A percentile compares a stretch with the other conserved stretches of the same genome.
phyloP scores from a whole-genome alignment of 2,329 filamentous ascomycete species.

The Camillea tinctor region DNA sequence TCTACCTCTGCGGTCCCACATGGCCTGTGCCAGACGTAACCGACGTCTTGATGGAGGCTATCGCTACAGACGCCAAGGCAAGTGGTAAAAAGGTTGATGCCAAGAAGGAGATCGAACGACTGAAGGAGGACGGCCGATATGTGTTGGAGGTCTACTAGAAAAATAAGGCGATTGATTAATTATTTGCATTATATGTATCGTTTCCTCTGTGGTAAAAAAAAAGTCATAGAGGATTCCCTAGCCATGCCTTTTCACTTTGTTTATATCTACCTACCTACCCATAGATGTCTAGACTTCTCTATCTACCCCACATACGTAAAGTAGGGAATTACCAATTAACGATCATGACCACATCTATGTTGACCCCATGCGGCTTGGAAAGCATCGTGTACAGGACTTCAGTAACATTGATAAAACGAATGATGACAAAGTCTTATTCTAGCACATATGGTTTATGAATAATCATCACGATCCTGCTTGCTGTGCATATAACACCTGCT shows the following conservation, averaged over 20 bases:
- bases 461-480: background rate
- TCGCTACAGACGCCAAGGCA: conserved; percentile 69
- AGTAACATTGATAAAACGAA: background rate
- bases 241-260: no score
- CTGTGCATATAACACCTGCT: background rate
- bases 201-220: no score
- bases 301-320: no score
- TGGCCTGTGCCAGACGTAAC: conserved; percentile 99
- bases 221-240: no score
- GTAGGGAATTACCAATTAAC: no score
- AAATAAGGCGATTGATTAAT: background rate
- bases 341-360: no score
- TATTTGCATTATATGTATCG: background rate
- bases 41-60: conserved; percentile 88
- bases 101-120: conserved; percentile 88
- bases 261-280: no score
- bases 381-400: background rate
- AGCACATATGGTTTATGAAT: background rate
- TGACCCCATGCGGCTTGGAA: background rate
- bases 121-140: conserved; percentile 94
- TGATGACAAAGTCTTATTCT: background rate
- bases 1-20: conserved; percentile 96
- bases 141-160: conserved; percentile 96
- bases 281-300: no score
- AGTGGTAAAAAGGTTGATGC: conserved; percentile 79